Base-by-base conservation (phyloP, 1,139 yeast species). In the Spathaspora sp. region DNA sequence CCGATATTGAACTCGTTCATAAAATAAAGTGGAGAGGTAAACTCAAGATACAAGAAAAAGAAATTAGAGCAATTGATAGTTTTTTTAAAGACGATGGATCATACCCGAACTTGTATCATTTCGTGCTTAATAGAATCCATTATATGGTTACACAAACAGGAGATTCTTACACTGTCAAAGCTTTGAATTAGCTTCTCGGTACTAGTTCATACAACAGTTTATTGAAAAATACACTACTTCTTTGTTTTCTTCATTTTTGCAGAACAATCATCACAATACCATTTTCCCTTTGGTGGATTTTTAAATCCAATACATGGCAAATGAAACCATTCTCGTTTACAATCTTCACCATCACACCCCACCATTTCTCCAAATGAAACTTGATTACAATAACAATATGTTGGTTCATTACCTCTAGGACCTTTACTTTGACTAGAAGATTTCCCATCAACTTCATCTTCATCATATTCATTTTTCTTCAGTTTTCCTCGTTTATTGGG, bases 321-420 rank as follows among this genome's bases (percentile, higher is more conserved):
- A 68, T 93, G 99, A 72, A 93, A 93, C 99, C 99, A 93, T 65
- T 93, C 98, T 46, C 91, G 76, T 62, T 86, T 86, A 69, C 99
- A 93, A 52, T 86, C 84, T 42, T 87, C 93, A 2, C 97, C 97
- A 61, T 93, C 99, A 68, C 99, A 93, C 2, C 96, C 99, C 51
- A 93, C 97, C 99, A 93, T 93, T 61, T 93, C 98, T 16, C 99
- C 99, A 64, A 88, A 91, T 3, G 98, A 91, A 1, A 90, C 96
- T 63, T 91, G 97, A 63, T 90, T 89, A 70, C 99, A 93, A 67
- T 89, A 89, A 66, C 99, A 93, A 64, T 93, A 93, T 3, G 93
- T 81, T 1, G 96, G 97, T 60, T 93, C 96, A 42, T 64, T 65
- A 39, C 49, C 53, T 18, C 51, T 40, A 17, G 52, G 54, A 9